Evolutionary conservation across 345 rosid species (phyloP), one percentile per base, ranked within the genome.

Genomic region (Trapa incisa): DNA sequence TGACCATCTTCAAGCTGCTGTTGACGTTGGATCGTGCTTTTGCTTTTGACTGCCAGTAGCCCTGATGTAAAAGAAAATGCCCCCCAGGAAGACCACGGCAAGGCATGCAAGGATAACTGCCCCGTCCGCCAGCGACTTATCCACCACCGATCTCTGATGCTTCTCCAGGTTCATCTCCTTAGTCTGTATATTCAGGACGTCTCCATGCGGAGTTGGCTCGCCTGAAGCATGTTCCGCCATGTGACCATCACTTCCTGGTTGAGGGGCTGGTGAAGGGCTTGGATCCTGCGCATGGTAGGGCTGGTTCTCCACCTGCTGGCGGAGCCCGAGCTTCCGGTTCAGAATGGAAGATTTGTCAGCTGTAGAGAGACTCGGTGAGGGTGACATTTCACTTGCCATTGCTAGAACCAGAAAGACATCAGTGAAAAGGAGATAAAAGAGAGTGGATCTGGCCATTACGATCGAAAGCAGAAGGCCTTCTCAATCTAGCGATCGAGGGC

Each of bases 41-140:
- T 22, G 29, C 29, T 22, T 22, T 52, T 73, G 85, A 71, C 86
- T 85, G 61, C 88, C 62, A 0, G 96, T 89, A 8, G 88, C 98
- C 75, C 82, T 82, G 61, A 87, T 77, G 72, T 86, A 89, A 67
- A 88, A 87, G 75, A 92, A 80, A 72, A 89, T 78, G 2, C 79
- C 85, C 68, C 82, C 91, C 71, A 86, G 65, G 71, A 92, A 92
- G 2, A 83, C 76, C 14, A 87, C 80, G 11, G 86, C 98, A 35
- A 92, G 89, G 14, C 89, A 85, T 0, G 91, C 96, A 0, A 89
- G 84, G 29, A 92, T 86, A 38, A 89, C 87, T n/a, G 95, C 96
- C 1, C 95, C 95, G 0, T 91, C 98, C 7, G 88, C 98, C 5
- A 87, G 78, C 2, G 95, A 92, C 66, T 75, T 84, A 52, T 92